Evolutionary conservation across 371 early-diverging fungal genomes (phyloP), one percentile per base, ranked within the genome.

Genomic region (Coemansia linderi): DNA sequence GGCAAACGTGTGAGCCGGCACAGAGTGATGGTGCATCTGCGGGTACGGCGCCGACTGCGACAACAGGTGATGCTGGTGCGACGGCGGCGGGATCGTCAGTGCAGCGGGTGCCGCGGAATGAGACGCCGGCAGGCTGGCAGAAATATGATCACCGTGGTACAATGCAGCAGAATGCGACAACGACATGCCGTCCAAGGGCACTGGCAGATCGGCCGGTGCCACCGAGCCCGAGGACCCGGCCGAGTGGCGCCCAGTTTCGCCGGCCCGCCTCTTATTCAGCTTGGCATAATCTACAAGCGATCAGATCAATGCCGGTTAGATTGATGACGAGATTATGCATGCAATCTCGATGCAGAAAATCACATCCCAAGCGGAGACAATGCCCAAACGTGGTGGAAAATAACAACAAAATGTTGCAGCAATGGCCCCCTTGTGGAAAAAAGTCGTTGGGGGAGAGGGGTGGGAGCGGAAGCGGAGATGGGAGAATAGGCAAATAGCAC

Each of bases 261-360:
- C 58, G 0, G 74, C 75, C 4, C 79, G 74, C 68, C 75, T 73
- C 71, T 79, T 79, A 41, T 71, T 79, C 10, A 79, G 72, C 66
- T 79, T 79, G 38, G 79, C 79, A 38, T 79, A 79, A 41, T 79
- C 79, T 78, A 78, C 62, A 74, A 6, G 19, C 9, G 6, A 46
- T 29, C 36, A n/a, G 17, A 56, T 56, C 36, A 56, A n/a, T 4
- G 19, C 44, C 13, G 8, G 29, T 12, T 12, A 56, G 56, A 13
- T 7, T 33, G n/a, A 62, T 17, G 22, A 48, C 27, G 29, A 52
- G 52, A 52, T 52, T 52, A 46, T 31, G 40, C n/a, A 64, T 24
- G 41, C n/a, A 56, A 56, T 56, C 65, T 63, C 54, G 54, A 63
- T 63, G 27, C 10, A 17, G 22, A 22, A 22, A 22, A 22, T 22